These are phyloP conservation scores for Pilasporangium apinafurcum DNA, from an alignment of 352 stramenopile genomes.

Conservation along the genomic window DNA sequence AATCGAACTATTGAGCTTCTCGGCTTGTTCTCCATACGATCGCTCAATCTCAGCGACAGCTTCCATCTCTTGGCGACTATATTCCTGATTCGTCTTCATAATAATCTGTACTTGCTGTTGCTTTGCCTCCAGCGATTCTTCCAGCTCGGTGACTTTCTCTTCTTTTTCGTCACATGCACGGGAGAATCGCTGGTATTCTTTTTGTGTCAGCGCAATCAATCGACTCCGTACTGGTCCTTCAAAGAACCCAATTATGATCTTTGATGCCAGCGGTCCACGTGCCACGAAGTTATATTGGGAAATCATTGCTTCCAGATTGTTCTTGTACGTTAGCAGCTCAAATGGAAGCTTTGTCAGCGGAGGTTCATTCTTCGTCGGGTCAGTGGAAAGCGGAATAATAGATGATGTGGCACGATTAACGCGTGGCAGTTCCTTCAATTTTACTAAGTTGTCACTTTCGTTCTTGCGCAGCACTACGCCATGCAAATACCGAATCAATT, in stretches of 20 bases:
- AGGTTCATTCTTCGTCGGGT: conserved; percentile 9
- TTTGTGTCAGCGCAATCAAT: conserved; percentile 31
- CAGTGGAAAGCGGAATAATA: conserved; percentile 31
- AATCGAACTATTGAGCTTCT: conserved; percentile 31
- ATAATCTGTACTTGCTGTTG: conserved; percentile 39
- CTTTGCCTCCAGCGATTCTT: conserved; percentile 39
- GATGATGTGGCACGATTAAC: conserved; percentile 43
- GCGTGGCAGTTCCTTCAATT: conserved; percentile 35
- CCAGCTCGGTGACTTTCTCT: conserved; percentile 35
- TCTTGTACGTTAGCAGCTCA: conserved; percentile 73
- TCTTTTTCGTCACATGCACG: conserved; percentile 42
- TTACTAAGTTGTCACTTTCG: conserved; percentile 45
- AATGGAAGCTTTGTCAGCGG: conserved; percentile 47
- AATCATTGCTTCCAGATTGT: conserved; percentile 68
- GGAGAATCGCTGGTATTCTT: conserved; percentile 60
- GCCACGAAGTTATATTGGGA: conserved; percentile 77
- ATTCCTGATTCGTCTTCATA: conserved; percentile 38
- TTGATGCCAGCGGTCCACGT: conserved; percentile 37
- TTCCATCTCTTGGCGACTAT: conserved; percentile 37
- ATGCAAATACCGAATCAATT: conserved; percentile 62
- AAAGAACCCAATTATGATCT: conserved; percentile 53
- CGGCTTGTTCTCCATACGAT: conserved; percentile 29
- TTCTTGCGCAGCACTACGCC: conserved; percentile 64
- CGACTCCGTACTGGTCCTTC: conserved; percentile 42
- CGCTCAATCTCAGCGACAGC: conserved; percentile 39